Evolutionary conservation across 345 rosid species (phyloP).

Genomic region (Eucalyptus sideroxylon): DNA sequence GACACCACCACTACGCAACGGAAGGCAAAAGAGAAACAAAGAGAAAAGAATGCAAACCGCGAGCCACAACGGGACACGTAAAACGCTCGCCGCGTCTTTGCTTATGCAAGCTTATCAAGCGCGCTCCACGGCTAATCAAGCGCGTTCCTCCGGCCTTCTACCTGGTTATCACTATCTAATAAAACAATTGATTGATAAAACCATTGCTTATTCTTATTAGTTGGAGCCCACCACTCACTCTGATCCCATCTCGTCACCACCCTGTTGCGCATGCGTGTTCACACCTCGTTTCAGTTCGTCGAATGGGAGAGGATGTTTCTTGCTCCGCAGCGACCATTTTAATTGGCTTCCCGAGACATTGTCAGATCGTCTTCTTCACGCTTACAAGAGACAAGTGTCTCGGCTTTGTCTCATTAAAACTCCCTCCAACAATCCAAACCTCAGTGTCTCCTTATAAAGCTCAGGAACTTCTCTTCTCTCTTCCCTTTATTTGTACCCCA

Average conservation of each 20-base stretch:
- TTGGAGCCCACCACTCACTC: neutral
- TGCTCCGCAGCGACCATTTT: neutral
- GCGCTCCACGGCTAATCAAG: neutral
- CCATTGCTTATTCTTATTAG: neutral
- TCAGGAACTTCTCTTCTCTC: neutral
- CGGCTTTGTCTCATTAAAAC: neutral
- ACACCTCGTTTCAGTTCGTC: neutral
- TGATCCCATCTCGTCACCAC: neutral
- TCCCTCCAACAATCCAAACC: neutral
- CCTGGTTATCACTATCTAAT: neutral
- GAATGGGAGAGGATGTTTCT: neutral
- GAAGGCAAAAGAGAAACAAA: neutral
- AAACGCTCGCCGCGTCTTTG: neutral
- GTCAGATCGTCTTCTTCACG: neutral
- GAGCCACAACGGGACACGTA: neutral
- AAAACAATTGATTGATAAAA: neutral
- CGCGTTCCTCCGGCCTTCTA: neutral
- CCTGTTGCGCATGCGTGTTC: neutral
- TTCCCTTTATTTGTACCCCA: neutral
- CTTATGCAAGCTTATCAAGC: neutral
- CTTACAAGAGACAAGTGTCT: neutral
- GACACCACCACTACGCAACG: neutral
- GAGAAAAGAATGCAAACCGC: neutral
- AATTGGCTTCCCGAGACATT: neutral
- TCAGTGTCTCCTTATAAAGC: neutral